phyloP scores from a whole-genome alignment of 371 early-diverging fungal genomes.

The Zopfochytrium polystomum region DNA sequence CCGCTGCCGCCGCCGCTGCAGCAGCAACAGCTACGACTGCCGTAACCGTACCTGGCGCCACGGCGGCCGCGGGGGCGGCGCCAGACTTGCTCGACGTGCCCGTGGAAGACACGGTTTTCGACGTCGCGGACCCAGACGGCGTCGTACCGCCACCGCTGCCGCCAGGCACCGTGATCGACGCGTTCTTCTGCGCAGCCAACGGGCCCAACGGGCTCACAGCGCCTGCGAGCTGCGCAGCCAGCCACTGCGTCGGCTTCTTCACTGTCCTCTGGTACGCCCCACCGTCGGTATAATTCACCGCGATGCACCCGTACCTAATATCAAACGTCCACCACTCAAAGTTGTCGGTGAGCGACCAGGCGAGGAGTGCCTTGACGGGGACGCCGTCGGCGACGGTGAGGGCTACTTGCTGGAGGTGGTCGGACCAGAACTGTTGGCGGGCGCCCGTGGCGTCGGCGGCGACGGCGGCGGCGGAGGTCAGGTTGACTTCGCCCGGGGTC shows the following conservation, averaged over 20 bases:
- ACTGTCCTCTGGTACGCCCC: conserved; percentile 7
- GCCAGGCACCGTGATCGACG: too few relatives aligned
- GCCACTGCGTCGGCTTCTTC: conserved; percentile 9
- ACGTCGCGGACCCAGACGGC: too few relatives aligned
- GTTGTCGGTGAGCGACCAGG: conserved; percentile 26
- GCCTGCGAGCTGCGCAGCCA: conserved; percentile 14
- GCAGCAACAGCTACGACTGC: background rate
- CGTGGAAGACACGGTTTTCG: too few relatives aligned
- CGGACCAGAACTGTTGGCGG: conserved; percentile 17
- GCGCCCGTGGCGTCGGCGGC: conserved; percentile 8
- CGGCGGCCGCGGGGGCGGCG: background rate
- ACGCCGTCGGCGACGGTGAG: conserved; percentile 16
- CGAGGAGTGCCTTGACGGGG: conserved; percentile 18
- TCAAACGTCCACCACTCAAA: conserved; percentile 25
- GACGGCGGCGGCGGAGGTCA: conserved; percentile 10
- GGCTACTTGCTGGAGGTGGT: background rate
- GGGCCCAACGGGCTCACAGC: conserved; percentile 11
- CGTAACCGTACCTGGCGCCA: background rate
- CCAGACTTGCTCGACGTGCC: too few relatives aligned
- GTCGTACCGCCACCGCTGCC: too few relatives aligned
- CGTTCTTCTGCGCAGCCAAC: background rate
- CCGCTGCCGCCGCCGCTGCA: background rate
- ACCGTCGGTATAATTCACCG: conserved; percentile 23
- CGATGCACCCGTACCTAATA: conserved; percentile 24
- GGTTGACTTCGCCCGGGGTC: conserved; percentile 7